Evolutionary conservation across 164 flowering plant species (phyloP).

Genomic region (Annona squamosa): DNA sequence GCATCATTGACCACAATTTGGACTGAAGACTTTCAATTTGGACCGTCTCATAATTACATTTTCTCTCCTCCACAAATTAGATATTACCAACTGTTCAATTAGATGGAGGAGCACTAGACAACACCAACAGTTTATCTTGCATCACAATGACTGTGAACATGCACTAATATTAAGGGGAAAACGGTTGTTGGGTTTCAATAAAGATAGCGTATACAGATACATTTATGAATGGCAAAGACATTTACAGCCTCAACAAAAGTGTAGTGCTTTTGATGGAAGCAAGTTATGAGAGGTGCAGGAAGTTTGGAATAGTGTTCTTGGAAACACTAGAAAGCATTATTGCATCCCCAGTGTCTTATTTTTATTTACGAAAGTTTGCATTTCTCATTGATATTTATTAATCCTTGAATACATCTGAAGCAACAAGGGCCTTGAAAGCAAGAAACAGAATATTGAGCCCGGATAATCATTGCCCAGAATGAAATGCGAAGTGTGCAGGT

Average conservation of each 20-base stretch:
- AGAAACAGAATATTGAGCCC: neutral
- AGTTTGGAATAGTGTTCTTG: no score
- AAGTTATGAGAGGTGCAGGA: no score
- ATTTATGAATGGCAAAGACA: no score
- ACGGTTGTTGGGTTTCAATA: no score
- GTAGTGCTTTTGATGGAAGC: no score
- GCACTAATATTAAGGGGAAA: no score
- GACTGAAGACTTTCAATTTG: neutral
- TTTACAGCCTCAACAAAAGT: no score
- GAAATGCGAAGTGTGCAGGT: neutral
- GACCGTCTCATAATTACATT: neutral
- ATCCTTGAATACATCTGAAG: neutral
- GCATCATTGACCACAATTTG: neutral
- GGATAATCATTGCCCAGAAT: neutral
- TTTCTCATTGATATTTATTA: neutral
- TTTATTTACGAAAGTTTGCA: neutral
- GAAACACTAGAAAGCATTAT: no score
- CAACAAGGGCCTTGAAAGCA: neutral
- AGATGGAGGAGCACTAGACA: neutral
- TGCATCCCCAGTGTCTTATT: no score
- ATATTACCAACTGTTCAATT: neutral
- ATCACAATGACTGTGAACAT: no score
- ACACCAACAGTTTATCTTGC: neutral
- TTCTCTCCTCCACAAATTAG: neutral
- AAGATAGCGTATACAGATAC: no score